Evolutionary conservation across 1,284 basidiomycete species (phyloP), one percentile per base, ranked within the genome.

Genomic region (Ustilago cynodontis): DNA sequence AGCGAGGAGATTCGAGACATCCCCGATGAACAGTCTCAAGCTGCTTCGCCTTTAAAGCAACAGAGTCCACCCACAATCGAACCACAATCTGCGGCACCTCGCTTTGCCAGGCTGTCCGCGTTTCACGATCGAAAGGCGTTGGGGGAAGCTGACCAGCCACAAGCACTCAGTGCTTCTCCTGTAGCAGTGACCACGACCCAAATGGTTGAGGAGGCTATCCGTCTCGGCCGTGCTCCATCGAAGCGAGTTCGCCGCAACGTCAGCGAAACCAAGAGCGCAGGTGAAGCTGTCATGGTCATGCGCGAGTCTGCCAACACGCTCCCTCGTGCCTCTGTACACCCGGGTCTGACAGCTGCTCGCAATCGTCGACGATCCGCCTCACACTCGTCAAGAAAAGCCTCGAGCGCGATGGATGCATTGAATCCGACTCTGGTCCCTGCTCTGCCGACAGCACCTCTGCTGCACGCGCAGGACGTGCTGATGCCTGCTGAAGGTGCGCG

Each of bases 221-320:
- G 74, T 7, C 66, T 77, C 13, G 74, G 74, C 9, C 62, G 63
- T 20, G 74, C 74, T 4, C 74, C 74, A 2, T 77, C 70, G 20
- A 77, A 77, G 51, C 70, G 74, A 8, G 63, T 77, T 4, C 71
- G 74, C 3, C 69, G 71, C 31, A 60, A 53, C n/a, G 59, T 43
- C 9, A 68, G 59, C 62, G 68, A 67, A 22, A 58, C 59, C 7
- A 71, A 45, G 37, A 68, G 68, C 26, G 14, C 24, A 9, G 73
- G 73, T 13, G 68, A 76, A 49, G 68, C 68, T 1, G 65, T 71
- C 13, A 62, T 71, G 54, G 65, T 71, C 14, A 24, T 33, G 39
- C 65, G 64, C 39, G 54, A 47, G 16, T 24, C 52, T 2, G 35
- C 29, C 29, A 37, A 39, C 10, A 22, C 31, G 9, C 41, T 37